These are phyloP conservation scores for Ophiostoma triangulosporum DNA, from an alignment of 2,329 filamentous ascomycete genomes.

Conservation along the genomic window DNA sequence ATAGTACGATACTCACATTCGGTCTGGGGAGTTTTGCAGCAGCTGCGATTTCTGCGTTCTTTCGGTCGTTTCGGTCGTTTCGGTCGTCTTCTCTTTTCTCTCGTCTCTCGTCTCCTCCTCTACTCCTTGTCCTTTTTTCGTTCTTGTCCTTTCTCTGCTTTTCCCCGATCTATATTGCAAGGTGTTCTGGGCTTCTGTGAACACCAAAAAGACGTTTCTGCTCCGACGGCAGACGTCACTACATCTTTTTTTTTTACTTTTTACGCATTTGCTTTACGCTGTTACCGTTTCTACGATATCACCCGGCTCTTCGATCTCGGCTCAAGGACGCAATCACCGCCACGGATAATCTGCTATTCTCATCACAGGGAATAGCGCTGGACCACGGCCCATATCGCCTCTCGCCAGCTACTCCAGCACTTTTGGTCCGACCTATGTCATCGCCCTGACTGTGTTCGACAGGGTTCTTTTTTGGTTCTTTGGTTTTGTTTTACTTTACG, in stretches of 20 bases:
- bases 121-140: too few species aligned
- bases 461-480: too few species aligned
- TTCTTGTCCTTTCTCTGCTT: too few species aligned
- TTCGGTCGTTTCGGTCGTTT: background rate
- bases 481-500: too few species aligned
- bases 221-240: background rate
- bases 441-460: too few species aligned
- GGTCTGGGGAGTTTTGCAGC: background rate
- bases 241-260: background rate
- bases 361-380: background rate
- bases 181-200: background rate
- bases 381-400: background rate
- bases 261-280: background rate
- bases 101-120: background rate
- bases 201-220: background rate
- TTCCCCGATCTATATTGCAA: background rate
- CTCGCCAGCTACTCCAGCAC: too few species aligned
- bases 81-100: background rate
- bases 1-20: constrained; percentile 2
- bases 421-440: too few species aligned
- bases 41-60: background rate
- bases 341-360: background rate
- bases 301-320: background rate
- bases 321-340: background rate
- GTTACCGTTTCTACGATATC: background rate